Evolutionary conservation across 2,329 filamentous ascomycete species (phyloP), one percentile per base, ranked within the genome.

Genomic region (Trichoderma brevicompactum): DNA sequence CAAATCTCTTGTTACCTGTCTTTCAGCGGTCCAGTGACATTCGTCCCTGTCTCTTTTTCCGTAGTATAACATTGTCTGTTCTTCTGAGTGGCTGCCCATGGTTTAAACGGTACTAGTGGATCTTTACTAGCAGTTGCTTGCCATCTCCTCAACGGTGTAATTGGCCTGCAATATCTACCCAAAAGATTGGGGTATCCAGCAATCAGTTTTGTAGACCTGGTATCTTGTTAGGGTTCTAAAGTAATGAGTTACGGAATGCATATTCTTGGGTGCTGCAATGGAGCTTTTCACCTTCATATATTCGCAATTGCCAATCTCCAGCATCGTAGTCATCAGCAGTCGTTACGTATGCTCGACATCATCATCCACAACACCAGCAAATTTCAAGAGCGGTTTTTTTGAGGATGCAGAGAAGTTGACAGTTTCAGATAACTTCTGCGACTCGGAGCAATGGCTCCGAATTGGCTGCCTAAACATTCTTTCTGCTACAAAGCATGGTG

Each of bases 1-100:
- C 85, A 58, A 90, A 74, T n/a, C 72, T 70, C 64, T 77, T 78
- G 23, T 55, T 69, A 3, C 77, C 76, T 40, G 12, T 10, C 38
- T 41, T 43, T 62, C 4, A 46, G 36, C 46, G 52, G 19, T 3
- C 58, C 58, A 15, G n/a, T 40, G 19, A 55, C 13, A 15, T 41
- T 55, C 10, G 49, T 36, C 15, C 49, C 49, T 15, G 32, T 3
- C 7, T 36, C 28, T 3, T 15, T 9, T 0, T 23, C 9, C n/a
- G 28, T 36, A 3, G 32, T 17, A 36, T 36, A 53, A 28, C n/a
- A 10, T 19, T 28, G 32, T 10, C 23, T 15, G 10, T 17, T 36
- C 9, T 53, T 5, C 1, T 34, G 15, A 13, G 5, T 6, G 10
- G 28, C 8, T 53, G 49, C 10, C 7, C 15, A n/a, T 36, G 49